Base-by-base conservation (phyloP, 75 land plant genomes). In the Sequoia sempervirens region DNA sequence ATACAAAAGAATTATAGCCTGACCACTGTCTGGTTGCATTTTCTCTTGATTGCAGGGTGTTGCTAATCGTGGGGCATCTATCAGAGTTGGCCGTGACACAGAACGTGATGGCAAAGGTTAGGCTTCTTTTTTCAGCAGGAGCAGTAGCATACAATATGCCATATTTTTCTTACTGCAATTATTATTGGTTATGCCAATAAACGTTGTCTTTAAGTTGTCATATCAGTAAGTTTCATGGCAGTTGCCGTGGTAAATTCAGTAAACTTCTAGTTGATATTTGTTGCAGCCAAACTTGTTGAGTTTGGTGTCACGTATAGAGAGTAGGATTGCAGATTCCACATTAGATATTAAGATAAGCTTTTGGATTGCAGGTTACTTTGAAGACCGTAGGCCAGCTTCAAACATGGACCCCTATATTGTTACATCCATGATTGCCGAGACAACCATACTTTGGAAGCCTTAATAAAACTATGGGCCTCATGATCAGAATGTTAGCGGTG, bases 31-130 rank as follows among this genome's bases (percentile, higher is more conserved):
- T 54, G 38, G 66, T 81, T 52, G 41, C 20, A 6, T 82, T 26
- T 82, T 26, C n/a, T n/a, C 28, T 74, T 84, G 45, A 30, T 82
- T 66, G 52, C 82, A 91, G 92, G 92, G 92, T 11, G 92, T 91
- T 68, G 92, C 92, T 1, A 89, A 91, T 64, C 91, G 92, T 82
- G 92, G 92, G 17, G 92, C 92, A 1, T 91, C 92, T 13, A 75
- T 89, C 30, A 87, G 92, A 30, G 91, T 91, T 56, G 91, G 91
- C 9, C 89, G 92, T 40, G 92, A 91, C 61, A 89, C 89, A 3
- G 92, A 87, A 81, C 78, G 82, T 17, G 85, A 84, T 3, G 92
- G 92, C n/a, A 91, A 90, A 85, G 88, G 87, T 88, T 13, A 15
- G 12, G 38, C 8, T 13, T 38, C 43, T 75, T 75, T 32, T 20